phyloP scores from a whole-genome alignment of 345 rosid species.

The Acer yangbiense region DNA sequence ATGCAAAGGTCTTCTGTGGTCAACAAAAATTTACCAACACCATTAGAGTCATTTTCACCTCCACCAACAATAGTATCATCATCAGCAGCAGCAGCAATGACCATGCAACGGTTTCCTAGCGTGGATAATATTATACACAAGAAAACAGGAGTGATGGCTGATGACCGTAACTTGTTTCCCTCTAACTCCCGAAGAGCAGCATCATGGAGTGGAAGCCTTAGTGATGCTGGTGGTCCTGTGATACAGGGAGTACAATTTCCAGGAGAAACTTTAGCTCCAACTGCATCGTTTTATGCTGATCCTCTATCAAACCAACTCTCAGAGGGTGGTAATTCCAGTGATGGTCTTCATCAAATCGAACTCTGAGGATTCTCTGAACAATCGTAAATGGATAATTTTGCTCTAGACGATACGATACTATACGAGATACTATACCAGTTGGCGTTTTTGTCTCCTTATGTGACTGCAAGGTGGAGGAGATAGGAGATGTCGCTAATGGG shows the following conservation, averaged over 20 bases:
- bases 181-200: constrained; percentile 19
- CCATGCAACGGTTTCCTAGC: constrained; percentile 24
- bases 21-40: constrained; percentile 11
- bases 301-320: constrained; percentile 2
- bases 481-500: not conserved
- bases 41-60: not conserved
- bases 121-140: constrained; percentile 19
- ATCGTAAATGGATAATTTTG: not conserved
- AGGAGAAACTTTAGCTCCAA: not conserved
- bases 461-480: not conserved
- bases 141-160: constrained; percentile 5
- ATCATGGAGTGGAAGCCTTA: constrained; percentile 28
- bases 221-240: constrained; percentile 6
- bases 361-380: not conserved
- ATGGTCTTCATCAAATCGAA: constrained; percentile 13
- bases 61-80: not conserved
- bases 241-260: not conserved
- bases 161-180: not conserved
- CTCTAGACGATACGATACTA: not conserved
- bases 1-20: constrained; percentile 21
- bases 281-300: not conserved
- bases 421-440: too few relatives aligned
- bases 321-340: not conserved
- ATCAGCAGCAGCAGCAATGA: constrained; percentile 10
- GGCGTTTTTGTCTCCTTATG: not conserved